Percentiles rank a stretch among this genome's conserved stretches.
These are phyloP conservation scores for Viridothelium virens DNA, from an alignment of 495 filamentous ascomycete genomes.

Conservation along the genomic window DNA sequence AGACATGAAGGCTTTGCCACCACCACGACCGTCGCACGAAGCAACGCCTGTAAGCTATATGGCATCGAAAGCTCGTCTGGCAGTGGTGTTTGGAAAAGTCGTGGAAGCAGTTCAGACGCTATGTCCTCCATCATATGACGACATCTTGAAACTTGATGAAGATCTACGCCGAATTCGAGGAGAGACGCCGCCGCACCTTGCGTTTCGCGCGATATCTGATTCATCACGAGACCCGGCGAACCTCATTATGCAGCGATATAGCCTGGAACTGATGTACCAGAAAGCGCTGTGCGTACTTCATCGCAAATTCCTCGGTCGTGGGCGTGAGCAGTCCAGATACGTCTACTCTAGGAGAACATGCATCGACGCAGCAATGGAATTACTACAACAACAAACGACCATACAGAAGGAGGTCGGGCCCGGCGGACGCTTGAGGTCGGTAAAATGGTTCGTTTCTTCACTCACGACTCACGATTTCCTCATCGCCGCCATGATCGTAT, in stretches of 20 bases:
- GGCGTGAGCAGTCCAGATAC: conserved; percentile 64
- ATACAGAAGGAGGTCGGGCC: conserved; percentile 67
- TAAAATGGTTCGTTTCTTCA: conserved; percentile 69
- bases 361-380: conserved; percentile 68
- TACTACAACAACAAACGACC: conserved; percentile 67
- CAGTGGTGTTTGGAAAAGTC: conserved; percentile 55
- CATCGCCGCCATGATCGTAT: conserved; percentile 81
- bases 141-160: conserved; percentile 67
- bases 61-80: conserved; percentile 67
- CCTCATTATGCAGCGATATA: conserved; percentile 74
- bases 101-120: conserved; percentile 45
- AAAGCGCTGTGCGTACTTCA: conserved; percentile 79
- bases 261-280: conserved; percentile 71
- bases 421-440: conserved; percentile 59
- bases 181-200: conserved; percentile 60
- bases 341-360: conserved; percentile 73
- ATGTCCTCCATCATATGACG: conserved; percentile 58
- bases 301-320: conserved; percentile 67
- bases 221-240: conserved; percentile 65
- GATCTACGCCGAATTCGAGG: conserved; percentile 60
- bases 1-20: conserved; percentile 65
- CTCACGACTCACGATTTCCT: conserved; percentile 77
- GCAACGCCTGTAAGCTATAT: conserved; percentile 83
- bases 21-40: conserved; percentile 63
- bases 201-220: conserved; percentile 61